A percentile compares a stretch with the other conserved stretches of the same genome.
Conservation (phyloP, 2,329 filamentous ascomycete genomes). For the Setomelanomma holmii region DNA sequence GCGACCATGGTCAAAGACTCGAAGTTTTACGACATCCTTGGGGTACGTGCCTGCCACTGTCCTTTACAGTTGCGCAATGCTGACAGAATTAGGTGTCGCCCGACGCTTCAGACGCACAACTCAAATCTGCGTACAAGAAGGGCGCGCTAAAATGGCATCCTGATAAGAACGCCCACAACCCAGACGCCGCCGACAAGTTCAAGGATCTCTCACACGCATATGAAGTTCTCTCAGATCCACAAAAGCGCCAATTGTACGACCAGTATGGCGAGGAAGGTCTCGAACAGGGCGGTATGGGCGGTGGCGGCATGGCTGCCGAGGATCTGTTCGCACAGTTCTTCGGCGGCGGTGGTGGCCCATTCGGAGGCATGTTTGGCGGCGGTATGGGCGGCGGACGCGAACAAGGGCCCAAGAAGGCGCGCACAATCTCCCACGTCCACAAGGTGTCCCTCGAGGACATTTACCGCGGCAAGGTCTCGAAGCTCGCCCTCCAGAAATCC, state of each 20-base stretch:
- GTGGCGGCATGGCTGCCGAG: conserved; percentile 89
- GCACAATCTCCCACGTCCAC: conserved; percentile 97
- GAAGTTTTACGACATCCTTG: conserved; percentile 79
- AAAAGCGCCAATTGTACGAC: conserved; percentile 93
- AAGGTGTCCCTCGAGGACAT: conserved; percentile 98
- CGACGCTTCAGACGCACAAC: conserved; percentile 79
- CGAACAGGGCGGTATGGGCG: conserved; percentile 80
- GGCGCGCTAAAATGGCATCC: conserved; percentile 85
- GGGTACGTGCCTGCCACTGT: conserved; percentile 63
- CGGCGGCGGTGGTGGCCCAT: conserved; percentile 71
- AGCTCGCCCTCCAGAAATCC: conserved; percentile 95
- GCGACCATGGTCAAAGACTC: conserved; percentile 78
- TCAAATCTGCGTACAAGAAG: conserved; percentile 91
- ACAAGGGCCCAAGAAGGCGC: conserved; percentile 85
- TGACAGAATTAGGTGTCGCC: conserved; percentile 70
- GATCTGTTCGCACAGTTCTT: conserved; percentile 98
- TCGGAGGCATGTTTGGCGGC: conserved; percentile 67
- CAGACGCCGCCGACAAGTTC: conserved; percentile 94
- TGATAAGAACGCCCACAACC: conserved; percentile 96
- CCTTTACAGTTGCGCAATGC: background rate
- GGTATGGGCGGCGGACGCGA: conserved; percentile 72
- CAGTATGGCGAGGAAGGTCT: conserved; percentile 97
- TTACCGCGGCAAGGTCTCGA: conserved; percentile 97
- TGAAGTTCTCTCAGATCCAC: conserved; percentile 88
- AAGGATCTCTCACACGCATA: conserved; percentile 97